Base-by-base conservation (phyloP, 129 eudicot genomes). In the Kitagawia praeruptora region DNA sequence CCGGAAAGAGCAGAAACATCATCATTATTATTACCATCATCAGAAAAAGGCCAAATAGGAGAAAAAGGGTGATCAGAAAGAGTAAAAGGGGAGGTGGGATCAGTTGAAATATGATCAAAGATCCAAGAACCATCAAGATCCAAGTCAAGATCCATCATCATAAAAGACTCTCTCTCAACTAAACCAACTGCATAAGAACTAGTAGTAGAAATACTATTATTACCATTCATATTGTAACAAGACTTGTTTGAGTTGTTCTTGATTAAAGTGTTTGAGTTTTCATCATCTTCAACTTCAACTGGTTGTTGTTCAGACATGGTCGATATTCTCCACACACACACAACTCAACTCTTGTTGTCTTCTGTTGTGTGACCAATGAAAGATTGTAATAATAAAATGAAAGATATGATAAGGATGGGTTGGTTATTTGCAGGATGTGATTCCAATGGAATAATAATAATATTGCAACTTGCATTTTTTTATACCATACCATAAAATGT, bases 91-190 rank as follows among this genome's bases (percentile, higher is more conserved):
- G 90, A 84, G 2, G 89, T 56, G 39, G 93, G 90, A 44, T 87
- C 79, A 0, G 86, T 80, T 73, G 87, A 89, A 85, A 94, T 86
- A 84, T 91, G 98, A 80, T 94, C 97, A 79, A 92, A 88, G 25
- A 89, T 83, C 97, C 98, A 94, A 7, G 91, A 85, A 34, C 80
- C 84, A 19, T 92, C 97, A 41, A 89, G 93, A 73, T 89, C 93
- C 77, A 89, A 82, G 86, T 94, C 98, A 49, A 91, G 87, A 85
- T 91, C 98, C 98, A 90, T 92, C 85, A 81, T 79, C 85, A 83
- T 79, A 13, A 80, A 74, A 40, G 78, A 34, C 10, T 81, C 82
- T n/a, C 64, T 80, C 6, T 31, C 74, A 6, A 75, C 34, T n/a
- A 42, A 14, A 56, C 38, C 19, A 81, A 63, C 1, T 61, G 79